Base-by-base conservation (phyloP, 2,329 filamentous ascomycete species). In the Akanthomyces lecanii region DNA sequence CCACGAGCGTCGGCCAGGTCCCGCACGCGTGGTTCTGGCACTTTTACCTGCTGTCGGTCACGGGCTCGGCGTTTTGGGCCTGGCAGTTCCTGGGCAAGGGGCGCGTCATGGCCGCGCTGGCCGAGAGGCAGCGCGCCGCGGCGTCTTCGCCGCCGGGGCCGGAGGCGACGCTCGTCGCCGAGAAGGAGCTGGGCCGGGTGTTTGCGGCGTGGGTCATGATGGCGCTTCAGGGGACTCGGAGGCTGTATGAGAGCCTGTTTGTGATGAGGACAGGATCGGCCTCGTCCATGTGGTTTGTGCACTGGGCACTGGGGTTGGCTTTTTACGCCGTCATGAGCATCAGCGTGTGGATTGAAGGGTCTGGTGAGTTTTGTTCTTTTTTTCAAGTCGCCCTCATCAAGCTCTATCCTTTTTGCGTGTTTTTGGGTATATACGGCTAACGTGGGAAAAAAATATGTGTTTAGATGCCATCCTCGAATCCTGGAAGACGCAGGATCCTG, bases 21-120 rank as follows among this genome's bases (percentile, higher is more conserved):
- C 92, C 94, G 25, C 95, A 98, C 76, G 84, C 84, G 65, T 98
- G 91, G 87, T 98, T 98, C 75, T 83, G 82, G 50, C 90, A 95
- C 69, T 98, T 97, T 77, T 98, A 99, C 74, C 71, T 90, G 60
- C 73, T 87, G 42, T 94, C 91, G 4, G 77, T 92, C 5, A 71
- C 78, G 2, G 87, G 85, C 64, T 93, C 91, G 0, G 70, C 85
- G 5, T 89, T 93, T 73, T 97, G 93, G 92, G 84, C 81, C 0
- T 74, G 76, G 67, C 88, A 93, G 73, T 83, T 89, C 61, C 66
- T 84, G 28, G 76, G 70, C 30, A 74, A 78, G 64, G 89, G 90
- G 1, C 65, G 71, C 0, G 68, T 84, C 21, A 82, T 92, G 72
- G 73, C 74, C 33, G 70, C 73, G 18, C 71, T 86, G 75, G 73